Percentiles rank a stretch among this genome's conserved stretches.
Evolutionary conservation across 805 yeast genomes (phyloP).

Genomic region (Candida maris): DNA sequence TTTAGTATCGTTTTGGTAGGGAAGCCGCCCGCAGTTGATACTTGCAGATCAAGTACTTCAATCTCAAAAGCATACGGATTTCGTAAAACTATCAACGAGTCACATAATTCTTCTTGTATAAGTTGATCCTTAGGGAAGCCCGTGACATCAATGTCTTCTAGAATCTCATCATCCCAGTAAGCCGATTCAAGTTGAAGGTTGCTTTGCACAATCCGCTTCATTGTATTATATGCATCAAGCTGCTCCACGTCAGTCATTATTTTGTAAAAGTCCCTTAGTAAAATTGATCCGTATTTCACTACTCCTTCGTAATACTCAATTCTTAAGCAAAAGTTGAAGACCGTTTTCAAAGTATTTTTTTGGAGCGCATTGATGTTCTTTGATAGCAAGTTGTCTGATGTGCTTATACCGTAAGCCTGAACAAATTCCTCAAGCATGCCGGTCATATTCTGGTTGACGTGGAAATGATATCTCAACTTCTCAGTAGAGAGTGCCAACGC

Average conservation of each 20-base stretch:
- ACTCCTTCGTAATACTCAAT: slow-evolving; percentile 43
- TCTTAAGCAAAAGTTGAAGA: slow-evolving; percentile 51
- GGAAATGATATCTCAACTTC: slow-evolving; percentile 7
- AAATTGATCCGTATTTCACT: slow-evolving; percentile 45
- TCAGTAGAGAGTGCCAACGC: slow-evolving; percentile 34
- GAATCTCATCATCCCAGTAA: slow-evolving; percentile 74
- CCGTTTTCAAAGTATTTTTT: slow-evolving; percentile 41
- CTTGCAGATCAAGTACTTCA: slow-evolving; percentile 47
- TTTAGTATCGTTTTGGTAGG: slow-evolving; percentile 26
- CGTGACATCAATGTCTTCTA: slow-evolving; percentile 19
- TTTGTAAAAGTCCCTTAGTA: slow-evolving; percentile 54
- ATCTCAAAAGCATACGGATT: slow-evolving; percentile 81
- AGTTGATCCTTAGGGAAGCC: slow-evolving; percentile 22
- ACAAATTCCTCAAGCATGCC: slow-evolving; percentile 45
- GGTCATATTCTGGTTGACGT: slow-evolving; percentile 13
- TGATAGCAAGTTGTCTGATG: background rate
- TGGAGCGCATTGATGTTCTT: slow-evolving; percentile 16
- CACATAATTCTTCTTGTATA: slow-evolving; percentile 62
- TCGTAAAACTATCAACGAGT: slow-evolving; percentile 54
- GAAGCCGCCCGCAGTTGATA: slow-evolving; percentile 30
- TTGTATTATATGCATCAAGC: slow-evolving; percentile 30
- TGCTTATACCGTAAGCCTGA: slow-evolving; percentile 47
- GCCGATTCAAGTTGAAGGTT: slow-evolving; percentile 17
- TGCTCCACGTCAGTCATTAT: slow-evolving; percentile 61
- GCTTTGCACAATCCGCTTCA: slow-evolving; percentile 28